Evolutionary conservation across 805 yeast genomes (phyloP).

Genomic region (Wickerhamomyces pijperi): DNA sequence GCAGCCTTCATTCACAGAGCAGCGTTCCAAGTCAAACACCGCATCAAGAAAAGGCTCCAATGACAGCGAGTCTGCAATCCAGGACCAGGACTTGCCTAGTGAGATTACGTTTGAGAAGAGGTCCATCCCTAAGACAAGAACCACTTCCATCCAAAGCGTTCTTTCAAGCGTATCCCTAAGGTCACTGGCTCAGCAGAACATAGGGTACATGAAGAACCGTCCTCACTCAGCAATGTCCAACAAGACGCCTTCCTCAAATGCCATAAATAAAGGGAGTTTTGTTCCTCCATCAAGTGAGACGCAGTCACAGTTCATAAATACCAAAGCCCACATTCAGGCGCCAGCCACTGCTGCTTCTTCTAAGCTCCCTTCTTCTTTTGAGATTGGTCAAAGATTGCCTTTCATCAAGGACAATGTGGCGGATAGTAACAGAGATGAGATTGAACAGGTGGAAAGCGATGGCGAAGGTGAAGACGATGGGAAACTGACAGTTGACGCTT

Average conservation of each 20-base stretch:
- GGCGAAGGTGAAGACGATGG: constrained; percentile 22
- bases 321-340: constrained; percentile 28
- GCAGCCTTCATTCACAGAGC: neutral
- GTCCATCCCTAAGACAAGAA: constrained; percentile 42
- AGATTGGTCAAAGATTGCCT: constrained; percentile 23
- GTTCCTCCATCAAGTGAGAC: constrained; percentile 4
- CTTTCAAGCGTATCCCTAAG: constrained; percentile 48
- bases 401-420: constrained; percentile 21
- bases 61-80: constrained; percentile 23
- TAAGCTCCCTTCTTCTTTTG: constrained; percentile 20
- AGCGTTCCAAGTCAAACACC: constrained; percentile 14
- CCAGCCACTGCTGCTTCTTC: constrained; percentile 28
- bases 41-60: constrained; percentile 37
- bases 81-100: constrained; percentile 60
- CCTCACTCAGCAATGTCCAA: constrained; percentile 2
- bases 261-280: neutral
- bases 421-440: constrained; percentile 2
- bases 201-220: constrained; percentile 3
- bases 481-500: constrained; percentile 28
- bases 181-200: constrained; percentile 32
- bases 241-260: neutral
- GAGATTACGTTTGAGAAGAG: constrained; percentile 52
- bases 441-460: constrained; percentile 13
- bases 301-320: constrained; percentile 17
- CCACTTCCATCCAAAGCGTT: constrained; percentile 29